phyloP scores from a whole-genome alignment of 164 flowering plant species.

The Echeveria elegans region DNA sequence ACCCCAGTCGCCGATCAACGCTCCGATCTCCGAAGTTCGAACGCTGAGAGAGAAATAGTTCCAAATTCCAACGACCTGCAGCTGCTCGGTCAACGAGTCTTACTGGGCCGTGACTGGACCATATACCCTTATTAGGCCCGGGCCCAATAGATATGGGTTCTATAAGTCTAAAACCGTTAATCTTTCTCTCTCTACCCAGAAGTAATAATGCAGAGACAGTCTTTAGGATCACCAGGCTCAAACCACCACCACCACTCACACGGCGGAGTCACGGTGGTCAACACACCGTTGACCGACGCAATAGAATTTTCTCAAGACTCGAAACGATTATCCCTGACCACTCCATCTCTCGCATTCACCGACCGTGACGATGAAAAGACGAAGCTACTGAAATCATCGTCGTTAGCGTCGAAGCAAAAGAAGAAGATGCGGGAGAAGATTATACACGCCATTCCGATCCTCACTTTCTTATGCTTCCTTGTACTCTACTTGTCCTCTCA shows the following conservation, averaged over 20 bases:
- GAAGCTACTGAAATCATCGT: constrained; percentile 11
- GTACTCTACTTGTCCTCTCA: constrained; percentile 61
- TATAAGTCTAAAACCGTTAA: background rate
- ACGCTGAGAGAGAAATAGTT: background rate
- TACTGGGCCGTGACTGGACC: too few species aligned
- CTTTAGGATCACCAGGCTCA: constrained; percentile 42
- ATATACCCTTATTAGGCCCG: too few species aligned
- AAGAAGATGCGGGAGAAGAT: constrained; percentile 24
- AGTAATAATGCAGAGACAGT: constrained; percentile 45
- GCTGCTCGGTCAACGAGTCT: too few species aligned
- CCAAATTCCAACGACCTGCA: too few species aligned
- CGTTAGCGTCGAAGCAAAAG: constrained; percentile 14
- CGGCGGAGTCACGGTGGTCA: constrained; percentile 14
- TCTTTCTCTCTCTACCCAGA: background rate
- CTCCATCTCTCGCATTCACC: too few species aligned
- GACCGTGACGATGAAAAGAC: constrained; percentile 14
- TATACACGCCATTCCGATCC: constrained; percentile 57
- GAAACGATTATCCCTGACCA: background rate
- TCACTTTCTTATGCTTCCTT: constrained; percentile 53
- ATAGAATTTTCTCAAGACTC: background rate
- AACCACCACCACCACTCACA: constrained; percentile 28
- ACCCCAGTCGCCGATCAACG: background rate
- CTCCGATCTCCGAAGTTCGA: background rate
- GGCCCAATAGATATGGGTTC: too few species aligned
- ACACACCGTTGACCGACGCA: background rate